phyloP scores from a whole-genome alignment of 1,284 basidiomycete genomes.

The Melampsora americana region DNA sequence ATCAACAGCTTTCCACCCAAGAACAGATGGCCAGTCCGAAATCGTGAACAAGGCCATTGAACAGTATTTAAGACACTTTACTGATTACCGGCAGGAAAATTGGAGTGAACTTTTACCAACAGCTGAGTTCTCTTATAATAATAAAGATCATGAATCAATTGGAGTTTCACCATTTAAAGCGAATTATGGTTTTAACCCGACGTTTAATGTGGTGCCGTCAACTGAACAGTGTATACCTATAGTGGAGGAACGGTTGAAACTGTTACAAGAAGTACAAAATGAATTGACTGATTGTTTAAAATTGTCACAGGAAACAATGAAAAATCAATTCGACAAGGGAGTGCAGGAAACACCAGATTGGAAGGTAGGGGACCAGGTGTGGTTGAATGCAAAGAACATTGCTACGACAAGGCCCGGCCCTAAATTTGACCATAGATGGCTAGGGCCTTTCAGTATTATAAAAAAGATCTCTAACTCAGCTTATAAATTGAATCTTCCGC shows the following conservation, averaged over 20 bases:
- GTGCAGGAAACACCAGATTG: too few species aligned
- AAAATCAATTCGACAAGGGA: too few species aligned
- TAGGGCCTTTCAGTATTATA: too few species aligned
- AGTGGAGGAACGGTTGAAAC: neutral
- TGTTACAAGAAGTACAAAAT: neutral
- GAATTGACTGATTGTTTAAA: constrained; percentile 2
- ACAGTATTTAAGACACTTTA: neutral
- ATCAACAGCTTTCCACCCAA: too few species aligned
- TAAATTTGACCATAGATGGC: too few species aligned
- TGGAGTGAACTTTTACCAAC: neutral
- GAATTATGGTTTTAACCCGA: neutral
- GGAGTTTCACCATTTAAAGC: constrained; percentile 7
- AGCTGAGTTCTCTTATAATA: constrained; percentile 3
- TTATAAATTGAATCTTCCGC: too few species aligned
- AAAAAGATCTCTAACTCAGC: too few species aligned
- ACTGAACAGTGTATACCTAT: neutral
- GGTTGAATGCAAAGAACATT: too few species aligned
- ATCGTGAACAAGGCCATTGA: too few species aligned
- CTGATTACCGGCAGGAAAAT: constrained; percentile 32
- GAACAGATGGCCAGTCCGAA: too few species aligned
- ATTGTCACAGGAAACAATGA: neutral
- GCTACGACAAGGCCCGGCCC: too few species aligned
- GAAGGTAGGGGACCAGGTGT: too few species aligned
- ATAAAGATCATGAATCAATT: neutral
- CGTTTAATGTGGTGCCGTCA: neutral